These are phyloP conservation scores for Annulohypoxylon stygium DNA, from an alignment of 495 filamentous ascomycete species.

Conservation along the genomic window DNA sequence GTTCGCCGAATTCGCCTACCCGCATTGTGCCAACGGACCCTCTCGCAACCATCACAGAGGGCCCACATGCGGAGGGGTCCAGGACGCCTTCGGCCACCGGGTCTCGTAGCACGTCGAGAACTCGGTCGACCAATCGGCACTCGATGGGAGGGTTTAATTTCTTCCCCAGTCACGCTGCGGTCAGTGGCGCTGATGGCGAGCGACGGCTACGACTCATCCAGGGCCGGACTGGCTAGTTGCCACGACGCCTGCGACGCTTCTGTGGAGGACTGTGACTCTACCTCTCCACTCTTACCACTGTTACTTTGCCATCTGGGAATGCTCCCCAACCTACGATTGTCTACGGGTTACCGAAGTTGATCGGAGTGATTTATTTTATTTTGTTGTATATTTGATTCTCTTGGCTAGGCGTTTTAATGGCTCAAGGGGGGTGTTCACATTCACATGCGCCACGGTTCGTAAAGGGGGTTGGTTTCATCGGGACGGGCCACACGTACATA, in stretches of 20 bases:
- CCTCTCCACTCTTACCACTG: conserved; percentile 1
- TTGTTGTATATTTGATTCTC: conserved; percentile 41
- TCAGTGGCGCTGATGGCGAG: conserved; percentile 43
- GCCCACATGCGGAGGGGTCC: conserved; percentile 1
- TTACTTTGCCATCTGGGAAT: conserved; percentile 41
- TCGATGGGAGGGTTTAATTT: conserved; percentile 50
- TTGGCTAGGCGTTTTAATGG: conserved; percentile 46
- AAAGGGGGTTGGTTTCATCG: conserved; percentile 35
- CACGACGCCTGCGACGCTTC: conserved; percentile 21
- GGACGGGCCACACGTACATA: conserved; percentile 31
- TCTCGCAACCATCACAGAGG: conserved; percentile 52
- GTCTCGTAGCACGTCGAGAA: conserved; percentile 44
- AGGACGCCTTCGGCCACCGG: conserved; percentile 13
- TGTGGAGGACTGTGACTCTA: conserved; percentile 27
- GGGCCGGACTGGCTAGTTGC: conserved; percentile 43
- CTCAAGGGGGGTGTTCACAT: conserved; percentile 25
- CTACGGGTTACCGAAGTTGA: conserved; percentile 32
- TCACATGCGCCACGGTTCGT: conserved; percentile 36
- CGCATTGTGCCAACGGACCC: conserved; percentile 48
- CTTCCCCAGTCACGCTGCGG: conserved; percentile 45
- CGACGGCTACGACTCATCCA: conserved; percentile 47
- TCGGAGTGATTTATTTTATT: conserved; percentile 48
- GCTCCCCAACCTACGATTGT: conserved; percentile 16
- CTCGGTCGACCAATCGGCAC: conserved; percentile 35
- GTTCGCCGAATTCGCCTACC: conserved; percentile 53